Evolutionary conservation across 164 flowering plant genomes (phyloP).

Genomic region (Umbilicus rupestris): DNA sequence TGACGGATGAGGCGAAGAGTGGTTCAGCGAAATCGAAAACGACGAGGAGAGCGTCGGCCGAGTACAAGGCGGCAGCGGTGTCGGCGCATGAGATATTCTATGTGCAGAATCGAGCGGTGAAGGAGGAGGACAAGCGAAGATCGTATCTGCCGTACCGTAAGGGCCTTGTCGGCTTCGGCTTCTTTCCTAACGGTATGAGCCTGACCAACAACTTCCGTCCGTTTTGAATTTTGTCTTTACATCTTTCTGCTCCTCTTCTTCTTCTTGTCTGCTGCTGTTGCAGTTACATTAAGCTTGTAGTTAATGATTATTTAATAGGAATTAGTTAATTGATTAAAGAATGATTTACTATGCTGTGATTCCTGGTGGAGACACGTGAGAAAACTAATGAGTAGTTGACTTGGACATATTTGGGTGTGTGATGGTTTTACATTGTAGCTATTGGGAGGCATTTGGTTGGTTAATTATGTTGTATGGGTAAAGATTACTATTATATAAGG

Average conservation of each 20-base stretch:
- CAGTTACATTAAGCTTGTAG: background rate
- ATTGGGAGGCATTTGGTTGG: too few relatives aligned
- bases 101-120: background rate
- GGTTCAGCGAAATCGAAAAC: background rate
- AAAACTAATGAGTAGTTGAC: too few relatives aligned
- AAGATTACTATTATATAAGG: too few relatives aligned
- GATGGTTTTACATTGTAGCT: too few relatives aligned
- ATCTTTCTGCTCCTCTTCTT: background rate
- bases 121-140: background rate
- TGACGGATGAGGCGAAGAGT: background rate
- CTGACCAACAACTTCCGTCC: slow-evolving; percentile 1
- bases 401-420: too few relatives aligned
- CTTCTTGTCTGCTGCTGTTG: background rate
- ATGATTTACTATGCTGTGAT: too few relatives aligned
- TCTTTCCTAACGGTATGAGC: slow-evolving; percentile 3
- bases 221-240: background rate
- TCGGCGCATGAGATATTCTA: slow-evolving; percentile 2
- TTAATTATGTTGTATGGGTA: too few relatives aligned
- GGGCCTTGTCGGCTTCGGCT: slow-evolving; percentile 5
- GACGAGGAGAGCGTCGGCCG: background rate
- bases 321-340: too few relatives aligned
- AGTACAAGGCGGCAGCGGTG: background rate
- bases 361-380: too few relatives aligned
- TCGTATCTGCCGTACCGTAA: slow-evolving; percentile 8
- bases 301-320: background rate